A percentile compares a stretch with the other conserved stretches of the same genome.
Evolutionary conservation across 768 basidiomycete species (phyloP).

Genomic region (Kwoniella europaea): DNA sequence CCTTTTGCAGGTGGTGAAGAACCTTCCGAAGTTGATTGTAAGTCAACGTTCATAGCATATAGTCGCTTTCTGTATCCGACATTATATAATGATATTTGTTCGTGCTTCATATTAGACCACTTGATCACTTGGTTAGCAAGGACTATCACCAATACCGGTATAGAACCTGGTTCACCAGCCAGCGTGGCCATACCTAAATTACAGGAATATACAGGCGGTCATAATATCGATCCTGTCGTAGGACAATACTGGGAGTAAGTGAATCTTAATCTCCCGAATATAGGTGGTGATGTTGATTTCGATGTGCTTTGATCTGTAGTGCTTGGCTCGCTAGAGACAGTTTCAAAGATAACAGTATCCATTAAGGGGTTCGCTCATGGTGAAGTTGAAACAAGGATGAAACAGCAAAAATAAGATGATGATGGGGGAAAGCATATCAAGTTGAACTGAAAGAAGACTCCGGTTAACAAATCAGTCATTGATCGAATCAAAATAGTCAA

Average conservation of each 20-base stretch:
- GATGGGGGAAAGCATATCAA: neutral
- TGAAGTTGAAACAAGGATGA: neutral
- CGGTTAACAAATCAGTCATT: too few relatives aligned
- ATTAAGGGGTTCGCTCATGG: slow-evolving; percentile 16
- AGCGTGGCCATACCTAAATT: slow-evolving; percentile 41
- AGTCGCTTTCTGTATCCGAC: neutral
- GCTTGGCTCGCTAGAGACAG: slow-evolving; percentile 46
- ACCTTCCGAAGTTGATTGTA: slow-evolving; percentile 50
- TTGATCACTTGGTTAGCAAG: slow-evolving; percentile 52
- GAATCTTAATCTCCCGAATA: neutral
- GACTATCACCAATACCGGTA: slow-evolving; percentile 42
- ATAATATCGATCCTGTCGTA: slow-evolving; percentile 47
- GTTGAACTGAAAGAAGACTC: too few relatives aligned
- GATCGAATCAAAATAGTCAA: too few relatives aligned
- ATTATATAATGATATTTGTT: too few relatives aligned
- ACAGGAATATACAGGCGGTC: slow-evolving; percentile 45
- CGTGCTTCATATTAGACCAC: slow-evolving; percentile 36
- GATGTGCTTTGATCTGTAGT: slow-evolving; percentile 21
- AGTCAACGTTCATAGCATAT: slow-evolving; percentile 11
- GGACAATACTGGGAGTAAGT: slow-evolving; percentile 54
- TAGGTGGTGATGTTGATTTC: neutral
- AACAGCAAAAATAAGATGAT: neutral
- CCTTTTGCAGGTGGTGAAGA: slow-evolving; percentile 42
- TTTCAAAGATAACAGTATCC: slow-evolving; percentile 45
- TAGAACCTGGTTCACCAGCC: slow-evolving; percentile 38